A percentile compares a stretch with the other conserved stretches of the same genome.
phyloP scores from a whole-genome alignment of 768 basidiomycete genomes.

The Suillus subaureus region DNA sequence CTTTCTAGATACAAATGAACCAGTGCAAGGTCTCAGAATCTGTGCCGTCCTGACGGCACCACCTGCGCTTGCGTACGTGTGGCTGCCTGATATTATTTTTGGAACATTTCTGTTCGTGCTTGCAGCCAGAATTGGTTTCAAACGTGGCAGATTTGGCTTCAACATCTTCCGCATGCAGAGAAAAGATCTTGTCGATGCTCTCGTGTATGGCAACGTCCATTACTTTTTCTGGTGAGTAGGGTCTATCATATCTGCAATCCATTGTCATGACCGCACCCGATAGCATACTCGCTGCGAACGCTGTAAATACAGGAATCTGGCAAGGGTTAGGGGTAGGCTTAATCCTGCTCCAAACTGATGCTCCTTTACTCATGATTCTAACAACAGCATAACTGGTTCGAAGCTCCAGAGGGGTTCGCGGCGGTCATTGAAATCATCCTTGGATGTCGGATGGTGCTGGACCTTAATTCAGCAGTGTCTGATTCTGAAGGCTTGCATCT shows the following conservation, averaged over 20 bases:
- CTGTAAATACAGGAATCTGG: conserved; percentile 1
- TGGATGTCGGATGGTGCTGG: conserved; percentile 3
- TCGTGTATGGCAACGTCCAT: conserved; percentile 1
- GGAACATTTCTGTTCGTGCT: conserved; percentile 5
- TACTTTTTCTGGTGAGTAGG: conserved; percentile 2
- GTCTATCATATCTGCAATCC: neutral
- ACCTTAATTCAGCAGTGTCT: conserved; percentile 1
- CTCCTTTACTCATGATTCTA: neutral
- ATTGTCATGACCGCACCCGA: neutral
- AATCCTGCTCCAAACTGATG: no score
- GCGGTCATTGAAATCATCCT: conserved; percentile 5
- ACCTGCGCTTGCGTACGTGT: neutral
- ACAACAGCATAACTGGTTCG: neutral
- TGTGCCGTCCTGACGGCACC: neutral
- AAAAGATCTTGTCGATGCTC: neutral
- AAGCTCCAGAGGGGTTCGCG: conserved; percentile 4
- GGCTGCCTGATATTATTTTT: conserved; percentile 4
- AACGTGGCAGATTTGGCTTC: neutral
- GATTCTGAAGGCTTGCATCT: conserved; percentile 1
- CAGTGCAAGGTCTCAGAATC: neutral
- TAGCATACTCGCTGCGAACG: conserved; percentile 1
- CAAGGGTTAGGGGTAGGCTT: neutral
- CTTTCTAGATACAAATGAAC: conserved; percentile 1
- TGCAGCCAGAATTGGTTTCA: neutral
- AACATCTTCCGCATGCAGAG: conserved; percentile 1